phyloP scores from a whole-genome alignment of 2,329 filamentous ascomycete species.

The Simplicillium aogashimaense region DNA sequence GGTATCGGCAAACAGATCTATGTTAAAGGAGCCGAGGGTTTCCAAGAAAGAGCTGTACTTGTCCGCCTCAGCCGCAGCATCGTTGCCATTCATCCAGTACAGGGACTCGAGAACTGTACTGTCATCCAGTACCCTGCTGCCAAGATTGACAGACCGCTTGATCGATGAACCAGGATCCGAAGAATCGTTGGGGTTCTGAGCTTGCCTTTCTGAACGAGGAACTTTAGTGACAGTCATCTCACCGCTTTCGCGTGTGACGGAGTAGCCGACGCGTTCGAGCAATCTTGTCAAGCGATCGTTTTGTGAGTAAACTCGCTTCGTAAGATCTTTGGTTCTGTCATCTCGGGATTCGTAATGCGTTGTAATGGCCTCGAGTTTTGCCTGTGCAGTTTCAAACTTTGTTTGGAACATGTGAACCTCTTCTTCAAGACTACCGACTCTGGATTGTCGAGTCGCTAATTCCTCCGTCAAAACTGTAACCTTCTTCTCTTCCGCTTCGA shows the following conservation, averaged over 20 bases:
- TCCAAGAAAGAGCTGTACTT: constrained; percentile 69
- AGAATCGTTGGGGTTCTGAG: constrained; percentile 47
- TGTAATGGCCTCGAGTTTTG: constrained; percentile 38
- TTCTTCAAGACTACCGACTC: constrained; percentile 65
- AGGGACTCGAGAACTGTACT: constrained; percentile 62
- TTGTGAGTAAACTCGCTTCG: constrained; percentile 71
- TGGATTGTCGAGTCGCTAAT: constrained; percentile 65
- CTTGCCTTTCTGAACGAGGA: constrained; percentile 45
- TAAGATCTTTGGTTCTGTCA: constrained; percentile 69
- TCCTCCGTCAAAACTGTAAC: constrained; percentile 58
- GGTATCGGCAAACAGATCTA: constrained; percentile 75
- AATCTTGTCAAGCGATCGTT: constrained; percentile 77
- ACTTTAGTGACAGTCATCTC: constrained; percentile 67
- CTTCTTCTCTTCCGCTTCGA: constrained; percentile 67
- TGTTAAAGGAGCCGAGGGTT: constrained; percentile 67
- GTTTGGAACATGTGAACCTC: constrained; percentile 61
- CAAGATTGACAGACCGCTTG: constrained; percentile 42
- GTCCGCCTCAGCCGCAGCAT: constrained; percentile 54
- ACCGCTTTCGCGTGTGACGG: constrained; percentile 63
- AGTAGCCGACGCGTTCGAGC: constrained; percentile 79
- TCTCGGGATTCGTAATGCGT: constrained; percentile 60
- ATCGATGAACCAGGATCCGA: constrained; percentile 44
- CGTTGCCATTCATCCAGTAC: constrained; percentile 69
- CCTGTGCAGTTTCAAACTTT: constrained; percentile 46
- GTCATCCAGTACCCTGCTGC: constrained; percentile 45